Evolutionary conservation across 2,329 filamentous ascomycete species (phyloP), one percentile per base, ranked within the genome.

Genomic region (Botrytis pseudocinerea): DNA sequence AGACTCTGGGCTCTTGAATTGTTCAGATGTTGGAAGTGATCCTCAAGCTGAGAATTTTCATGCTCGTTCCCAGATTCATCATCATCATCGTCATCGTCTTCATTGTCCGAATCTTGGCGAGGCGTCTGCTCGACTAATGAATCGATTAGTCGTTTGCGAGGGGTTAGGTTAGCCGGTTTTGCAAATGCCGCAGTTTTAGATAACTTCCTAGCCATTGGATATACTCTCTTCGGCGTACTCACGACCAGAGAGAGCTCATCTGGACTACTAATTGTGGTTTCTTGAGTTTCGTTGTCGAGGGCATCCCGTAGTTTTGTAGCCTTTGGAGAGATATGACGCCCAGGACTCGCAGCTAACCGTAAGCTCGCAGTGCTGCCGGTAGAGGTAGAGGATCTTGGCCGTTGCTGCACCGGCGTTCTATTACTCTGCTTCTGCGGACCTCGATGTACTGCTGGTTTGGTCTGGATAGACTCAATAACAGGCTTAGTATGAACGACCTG

Each of bases 131-230:
- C 77, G 40, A 79, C 78, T n/a, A 82, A 75, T 51, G 79, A 77
- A 66, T 82, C 80, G 64, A 82, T 81, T 35, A 82, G 69, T 71
- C 80, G 76, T 59, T 77, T 76, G 10, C 80, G 76, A 64, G 73
- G 69, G 38, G 25, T 73, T 46, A 69, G 76, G 66, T 74, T 74
- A 7, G 73, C 22, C 2, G 62, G 57, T 69, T 79, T 80, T 9
- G 63, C 69, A 9, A 77, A 28, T 48, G 74, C 74, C 48, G 73
- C 71, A 54, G 75, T 72, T 35, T 74, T 68, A 16, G 66, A 75
- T 12, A 76, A 54, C 10, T 57, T 71, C 40, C 73, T 73, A 6
- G 57, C 20, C 32, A 54, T 70, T 38, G 46, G 70, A 20, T 59
- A 32, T 32, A 35, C 38, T 54, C 66, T 60, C 40, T 60, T 72